Conservation (phyloP, 192 early-diverging fungal genomes). For the Coemansia nantahalensis region DNA sequence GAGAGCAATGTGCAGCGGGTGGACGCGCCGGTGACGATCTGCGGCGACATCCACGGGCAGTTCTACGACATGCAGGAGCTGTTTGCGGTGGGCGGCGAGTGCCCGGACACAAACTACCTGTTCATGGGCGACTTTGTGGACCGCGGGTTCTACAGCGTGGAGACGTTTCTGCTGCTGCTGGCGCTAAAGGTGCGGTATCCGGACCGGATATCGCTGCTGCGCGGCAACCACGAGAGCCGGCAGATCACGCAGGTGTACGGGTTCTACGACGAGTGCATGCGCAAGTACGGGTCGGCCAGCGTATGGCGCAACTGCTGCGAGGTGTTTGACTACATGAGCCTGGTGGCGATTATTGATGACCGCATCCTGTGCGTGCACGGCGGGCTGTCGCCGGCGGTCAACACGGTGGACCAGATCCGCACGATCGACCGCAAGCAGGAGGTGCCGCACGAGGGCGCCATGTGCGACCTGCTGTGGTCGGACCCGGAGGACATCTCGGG, state of each 20-base stretch:
- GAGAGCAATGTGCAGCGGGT: conserved; percentile 95
- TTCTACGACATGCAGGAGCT: conserved; percentile 96
- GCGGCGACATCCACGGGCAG: conserved; percentile 98
- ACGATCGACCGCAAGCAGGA: conserved; percentile 94
- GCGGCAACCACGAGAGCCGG: conserved; percentile 90
- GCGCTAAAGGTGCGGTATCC: conserved; percentile 90
- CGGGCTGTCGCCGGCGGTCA: conserved; percentile 88
- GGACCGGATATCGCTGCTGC: conserved; percentile 91
- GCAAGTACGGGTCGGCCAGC: conserved; percentile 94
- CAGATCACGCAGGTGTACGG: conserved; percentile 99
- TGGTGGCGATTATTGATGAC: conserved; percentile 93
- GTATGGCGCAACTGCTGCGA: conserved; percentile 98
- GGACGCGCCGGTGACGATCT: conserved; percentile 93
- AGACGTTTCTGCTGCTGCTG: conserved; percentile 94
- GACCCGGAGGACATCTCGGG: conserved; percentile 89
- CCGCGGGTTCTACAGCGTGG: conserved; percentile 93
- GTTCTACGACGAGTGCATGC: conserved; percentile 96
- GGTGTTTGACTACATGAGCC: conserved; percentile 93
- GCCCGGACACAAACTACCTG: conserved; percentile 95
- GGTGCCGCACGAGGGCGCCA: conserved; percentile 96
- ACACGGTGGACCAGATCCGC: conserved; percentile 94
- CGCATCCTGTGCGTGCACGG: conserved; percentile 96
- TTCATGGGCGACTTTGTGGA: conserved; percentile 99
- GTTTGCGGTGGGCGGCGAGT: conserved; percentile 90
- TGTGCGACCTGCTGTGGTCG: conserved; percentile 98